These are phyloP conservation scores for Fusarium coffeatum DNA, from an alignment of 2,329 filamentous ascomycete species.

Conservation along the genomic window DNA sequence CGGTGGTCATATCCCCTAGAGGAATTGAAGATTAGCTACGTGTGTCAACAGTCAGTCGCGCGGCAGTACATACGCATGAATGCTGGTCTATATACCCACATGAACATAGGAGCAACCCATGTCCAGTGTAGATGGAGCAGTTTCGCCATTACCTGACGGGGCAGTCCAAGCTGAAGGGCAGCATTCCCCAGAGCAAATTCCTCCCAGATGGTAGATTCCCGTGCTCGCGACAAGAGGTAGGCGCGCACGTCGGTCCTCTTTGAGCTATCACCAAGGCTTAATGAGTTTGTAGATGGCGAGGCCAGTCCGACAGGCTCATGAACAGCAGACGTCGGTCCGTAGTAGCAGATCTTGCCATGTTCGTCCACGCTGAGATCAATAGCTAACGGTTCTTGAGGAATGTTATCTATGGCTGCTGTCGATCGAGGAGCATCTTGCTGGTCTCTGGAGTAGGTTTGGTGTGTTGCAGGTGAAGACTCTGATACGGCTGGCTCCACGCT, in stretches of 20 bases:
- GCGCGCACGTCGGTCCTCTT: not conserved
- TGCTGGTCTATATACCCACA: slow-evolving; percentile 8
- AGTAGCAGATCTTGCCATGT: slow-evolving; percentile 12
- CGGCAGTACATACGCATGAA: slow-evolving; percentile 1
- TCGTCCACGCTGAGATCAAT: slow-evolving; percentile 6
- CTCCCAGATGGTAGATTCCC: slow-evolving; percentile 4
- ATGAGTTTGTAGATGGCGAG: slow-evolving; percentile 1
- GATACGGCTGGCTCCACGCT: not conserved
- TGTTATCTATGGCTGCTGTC: not conserved
- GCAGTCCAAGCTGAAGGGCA: not conserved
- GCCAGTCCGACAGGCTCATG: not conserved
- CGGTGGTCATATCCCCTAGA: slow-evolving; percentile 3
- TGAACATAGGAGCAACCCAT: slow-evolving; percentile 12
- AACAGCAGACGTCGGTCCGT: slow-evolving; percentile 4
- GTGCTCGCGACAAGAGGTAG: not conserved
- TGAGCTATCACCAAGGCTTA: not conserved
- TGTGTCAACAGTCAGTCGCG: no score
- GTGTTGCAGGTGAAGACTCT: not conserved
- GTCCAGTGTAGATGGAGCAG: slow-evolving; percentile 11
- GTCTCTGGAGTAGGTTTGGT: not conserved
- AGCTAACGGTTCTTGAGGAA: not conserved
- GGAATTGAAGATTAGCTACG: no score
- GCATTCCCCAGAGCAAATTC: slow-evolving; percentile 4
- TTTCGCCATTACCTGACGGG: not conserved
- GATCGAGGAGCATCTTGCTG: not conserved